These are phyloP conservation scores for Ceratorhiza oryzae-sativae DNA, from an alignment of 1,284 basidiomycete species.

Conservation along the genomic window DNA sequence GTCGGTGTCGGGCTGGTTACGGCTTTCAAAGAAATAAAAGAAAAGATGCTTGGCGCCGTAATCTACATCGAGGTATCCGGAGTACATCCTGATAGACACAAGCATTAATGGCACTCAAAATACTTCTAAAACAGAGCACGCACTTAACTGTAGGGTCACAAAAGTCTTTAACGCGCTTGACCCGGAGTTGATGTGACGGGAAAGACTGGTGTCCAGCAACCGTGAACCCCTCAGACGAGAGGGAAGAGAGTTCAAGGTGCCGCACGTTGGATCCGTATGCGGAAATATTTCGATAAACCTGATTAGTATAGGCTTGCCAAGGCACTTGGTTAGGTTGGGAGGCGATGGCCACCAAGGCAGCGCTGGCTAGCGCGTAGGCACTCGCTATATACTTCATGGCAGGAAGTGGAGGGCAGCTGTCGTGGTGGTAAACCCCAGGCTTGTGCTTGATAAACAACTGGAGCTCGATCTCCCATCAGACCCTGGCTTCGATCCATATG, in stretches of 20 bases:
- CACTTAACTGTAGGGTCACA: constrained; percentile 26
- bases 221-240: constrained; percentile 22
- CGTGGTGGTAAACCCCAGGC: not conserved
- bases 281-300: constrained; percentile 1
- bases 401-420: not conserved
- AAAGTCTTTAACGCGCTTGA: constrained; percentile 8
- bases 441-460: not conserved
- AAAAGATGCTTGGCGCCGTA: constrained; percentile 73
- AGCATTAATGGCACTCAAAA: too few species aligned
- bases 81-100: constrained; percentile 62
- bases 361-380: not conserved
- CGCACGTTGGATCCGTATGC: constrained; percentile 22
- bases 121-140: too few species aligned
- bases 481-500: constrained; percentile 19
- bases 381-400: not conserved
- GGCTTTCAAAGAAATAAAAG: constrained; percentile 87
- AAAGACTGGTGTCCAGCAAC: constrained; percentile 6
- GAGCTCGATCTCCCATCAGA: not conserved
- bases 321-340: not conserved
- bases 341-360: not conserved
- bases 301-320: not conserved
- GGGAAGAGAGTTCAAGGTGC: constrained; percentile 17
- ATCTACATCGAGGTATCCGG: constrained; percentile 73
- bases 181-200: constrained; percentile 9
- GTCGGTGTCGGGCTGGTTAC: constrained; percentile 64